Conservation (phyloP, 495 filamentous ascomycete species). For the Xylaria telfairii region DNA sequence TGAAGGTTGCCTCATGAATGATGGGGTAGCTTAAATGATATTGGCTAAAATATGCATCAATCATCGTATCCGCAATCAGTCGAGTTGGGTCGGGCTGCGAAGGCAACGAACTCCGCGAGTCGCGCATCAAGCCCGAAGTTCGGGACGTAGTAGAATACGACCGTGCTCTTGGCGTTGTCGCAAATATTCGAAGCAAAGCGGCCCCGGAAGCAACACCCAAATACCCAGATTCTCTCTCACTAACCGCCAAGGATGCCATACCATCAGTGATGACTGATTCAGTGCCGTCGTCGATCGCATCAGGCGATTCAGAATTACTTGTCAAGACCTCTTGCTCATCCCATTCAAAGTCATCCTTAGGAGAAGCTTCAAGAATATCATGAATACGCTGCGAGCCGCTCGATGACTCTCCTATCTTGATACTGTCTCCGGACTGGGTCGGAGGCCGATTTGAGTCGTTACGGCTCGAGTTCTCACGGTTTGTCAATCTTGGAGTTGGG, state of each 20-base stretch:
- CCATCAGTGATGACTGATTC: constrained; percentile 25
- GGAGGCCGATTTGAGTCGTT: background rate
- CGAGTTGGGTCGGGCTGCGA: constrained; percentile 24
- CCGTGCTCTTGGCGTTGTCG: background rate
- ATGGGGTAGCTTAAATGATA: constrained; percentile 63
- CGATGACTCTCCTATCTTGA: background rate
- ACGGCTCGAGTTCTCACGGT: background rate
- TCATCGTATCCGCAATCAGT: constrained; percentile 27
- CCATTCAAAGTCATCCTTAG: constrained; percentile 33
- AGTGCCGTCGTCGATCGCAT: background rate
- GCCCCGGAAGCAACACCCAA: constrained; percentile 29
- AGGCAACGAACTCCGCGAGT: constrained; percentile 9
- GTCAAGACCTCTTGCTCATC: constrained; percentile 26
- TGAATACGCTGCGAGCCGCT: background rate
- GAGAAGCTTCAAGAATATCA: constrained; percentile 26
- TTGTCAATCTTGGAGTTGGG: background rate
- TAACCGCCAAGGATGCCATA: constrained; percentile 28
- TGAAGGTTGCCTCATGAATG: constrained; percentile 60
- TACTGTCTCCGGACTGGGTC: background rate
- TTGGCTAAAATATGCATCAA: constrained; percentile 36
- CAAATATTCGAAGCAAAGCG: constrained; percentile 28
- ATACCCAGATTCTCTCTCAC: constrained; percentile 26
- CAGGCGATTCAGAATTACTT: background rate
- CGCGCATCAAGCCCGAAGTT: constrained; percentile 1
- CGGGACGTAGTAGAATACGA: constrained; percentile 9